Evolutionary conservation across 208 protist species (phyloP), one percentile per base, ranked within the genome.

Genomic region (Crithidia thermophila): DNA sequence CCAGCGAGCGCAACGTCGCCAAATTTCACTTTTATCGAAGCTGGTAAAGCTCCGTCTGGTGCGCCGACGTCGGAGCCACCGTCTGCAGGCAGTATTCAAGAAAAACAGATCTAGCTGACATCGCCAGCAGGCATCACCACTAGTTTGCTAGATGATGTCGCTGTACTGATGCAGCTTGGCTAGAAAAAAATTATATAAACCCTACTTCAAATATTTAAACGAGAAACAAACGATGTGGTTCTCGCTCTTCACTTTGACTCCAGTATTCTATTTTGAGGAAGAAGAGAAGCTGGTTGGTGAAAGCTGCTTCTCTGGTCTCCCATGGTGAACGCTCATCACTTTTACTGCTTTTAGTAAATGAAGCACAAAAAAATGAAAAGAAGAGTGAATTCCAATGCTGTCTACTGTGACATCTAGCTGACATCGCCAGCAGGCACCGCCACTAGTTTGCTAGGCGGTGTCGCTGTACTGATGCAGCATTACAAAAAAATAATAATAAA

Each of bases 171-270:
- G 72, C 72, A 67, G 72, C 65, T 21, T 65, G 30, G n/a, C n/a
- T n/a, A n/a, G n/a, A n/a, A n/a, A n/a, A n/a, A n/a, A n/a, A n/a
- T n/a, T n/a, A n/a, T n/a, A n/a, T n/a, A n/a, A n/a, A n/a, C n/a
- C n/a, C n/a, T n/a, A n/a, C n/a, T n/a, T n/a, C n/a, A n/a, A n/a
- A n/a, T n/a, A n/a, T n/a, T n/a, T n/a, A 37, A 56, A 23, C 16
- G 3, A 18, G 34, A 34, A 52, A 27, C 3, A n/a, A 13, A 31
- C n/a, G n/a, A n/a, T n/a, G n/a, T n/a, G 59, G 8, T 23, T 79
- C 73, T 74, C 36, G 61, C 67, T 71, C 61, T 62, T 70, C 67
- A 74, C 61, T 74, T 79, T 79, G 67, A 79, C 65, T 73, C 53
- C 66, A 63, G 5, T 27, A 42, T 47, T 53, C 65, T 56, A 79